A percentile compares a stretch with the other conserved stretches of the same genome.
phyloP scores from a whole-genome alignment of 225 moss, liverwort and hornwort genomes.

The Lunularia cruciata region DNA sequence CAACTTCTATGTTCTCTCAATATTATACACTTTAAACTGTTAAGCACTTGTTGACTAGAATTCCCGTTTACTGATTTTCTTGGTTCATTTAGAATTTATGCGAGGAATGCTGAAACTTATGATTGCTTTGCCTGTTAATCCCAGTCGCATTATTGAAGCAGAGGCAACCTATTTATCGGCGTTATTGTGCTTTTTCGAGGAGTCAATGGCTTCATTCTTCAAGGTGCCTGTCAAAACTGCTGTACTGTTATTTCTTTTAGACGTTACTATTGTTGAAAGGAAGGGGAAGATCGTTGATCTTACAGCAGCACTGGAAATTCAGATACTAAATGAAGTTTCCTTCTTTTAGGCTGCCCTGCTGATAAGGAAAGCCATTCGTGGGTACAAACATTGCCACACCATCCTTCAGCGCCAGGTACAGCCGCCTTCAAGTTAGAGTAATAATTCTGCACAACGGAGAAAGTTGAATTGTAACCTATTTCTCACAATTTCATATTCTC shows the following conservation, averaged over 20 bases:
- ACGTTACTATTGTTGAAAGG: neutral
- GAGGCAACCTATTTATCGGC: slow-evolving; percentile 86
- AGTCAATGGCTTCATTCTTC: slow-evolving; percentile 93
- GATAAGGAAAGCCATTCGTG: slow-evolving; percentile 79
- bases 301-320: neutral
- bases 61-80: no score
- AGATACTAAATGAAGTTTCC: neutral
- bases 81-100: neutral
- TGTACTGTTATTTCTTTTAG: neutral
- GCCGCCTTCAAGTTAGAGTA: neutral
- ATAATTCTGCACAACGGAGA: neutral
- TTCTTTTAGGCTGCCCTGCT: slow-evolving; percentile 82
- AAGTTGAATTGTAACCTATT: no score
- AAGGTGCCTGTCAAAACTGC: slow-evolving; percentile 51
- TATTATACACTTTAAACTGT: no score
- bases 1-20: no score
- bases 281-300: no score
- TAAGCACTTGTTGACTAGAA: no score
- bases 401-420: slow-evolving; percentile 76
- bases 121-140: slow-evolving; percentile 10
- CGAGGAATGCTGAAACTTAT: neutral
- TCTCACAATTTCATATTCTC: no score
- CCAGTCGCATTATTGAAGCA: slow-evolving; percentile 95
- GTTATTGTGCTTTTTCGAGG: slow-evolving; percentile 90
- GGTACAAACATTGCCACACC: slow-evolving; percentile 84